Conservation (phyloP, 306 rosid genomes). For the Dicorynia guianensis region DNA sequence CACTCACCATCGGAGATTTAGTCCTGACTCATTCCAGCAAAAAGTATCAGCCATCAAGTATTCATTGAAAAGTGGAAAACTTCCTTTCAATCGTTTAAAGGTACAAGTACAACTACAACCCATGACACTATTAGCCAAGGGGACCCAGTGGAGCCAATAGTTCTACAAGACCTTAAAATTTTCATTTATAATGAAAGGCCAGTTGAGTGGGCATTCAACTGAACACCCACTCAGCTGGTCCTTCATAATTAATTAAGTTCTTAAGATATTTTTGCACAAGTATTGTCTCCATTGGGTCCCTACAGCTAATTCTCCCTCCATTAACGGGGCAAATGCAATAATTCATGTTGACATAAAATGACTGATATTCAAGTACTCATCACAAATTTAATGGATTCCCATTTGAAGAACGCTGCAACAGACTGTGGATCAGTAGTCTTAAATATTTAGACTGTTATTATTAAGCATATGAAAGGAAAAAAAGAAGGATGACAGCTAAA, state of each 20-base stretch:
- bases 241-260: too few species aligned
- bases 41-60: background rate
- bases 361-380: background rate
- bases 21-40: slow-evolving; percentile 28
- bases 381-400: background rate
- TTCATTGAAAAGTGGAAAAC: slow-evolving; percentile 6
- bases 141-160: too few species aligned
- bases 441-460: background rate
- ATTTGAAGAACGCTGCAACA: background rate
- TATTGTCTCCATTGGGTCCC: too few species aligned
- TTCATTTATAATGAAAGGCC: too few species aligned
- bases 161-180: too few species aligned
- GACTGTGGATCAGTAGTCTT: background rate
- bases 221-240: too few species aligned
- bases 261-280: too few species aligned
- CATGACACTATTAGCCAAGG: background rate
- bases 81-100: background rate
- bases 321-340: background rate
- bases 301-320: background rate
- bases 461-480: background rate
- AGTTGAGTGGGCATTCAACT: too few species aligned
- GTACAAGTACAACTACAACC: background rate
- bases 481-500: background rate
- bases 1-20: slow-evolving; percentile 53
- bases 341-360: background rate